Evolutionary conservation across 495 filamentous ascomycete genomes (phyloP).

Genomic region (Podospora australis): DNA sequence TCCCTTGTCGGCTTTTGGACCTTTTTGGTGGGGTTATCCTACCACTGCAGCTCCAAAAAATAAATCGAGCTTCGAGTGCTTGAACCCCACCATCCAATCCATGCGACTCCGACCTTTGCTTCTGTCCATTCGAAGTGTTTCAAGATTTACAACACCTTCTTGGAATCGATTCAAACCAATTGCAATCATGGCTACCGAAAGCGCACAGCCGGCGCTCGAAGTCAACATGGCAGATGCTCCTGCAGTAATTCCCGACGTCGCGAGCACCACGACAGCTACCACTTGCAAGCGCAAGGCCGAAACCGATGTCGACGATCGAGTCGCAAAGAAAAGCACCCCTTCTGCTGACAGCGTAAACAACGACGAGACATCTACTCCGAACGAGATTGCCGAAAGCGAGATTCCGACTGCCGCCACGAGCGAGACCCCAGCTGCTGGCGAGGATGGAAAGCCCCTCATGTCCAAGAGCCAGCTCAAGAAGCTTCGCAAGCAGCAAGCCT

Average conservation of each 20-base stretch:
- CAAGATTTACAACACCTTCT: not conserved
- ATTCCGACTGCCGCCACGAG: constrained; percentile 5
- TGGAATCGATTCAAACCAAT: not conserved
- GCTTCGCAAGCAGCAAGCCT: constrained; percentile 54
- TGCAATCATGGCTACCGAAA: constrained; percentile 8
- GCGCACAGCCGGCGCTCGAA: not conserved
- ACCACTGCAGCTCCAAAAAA: not conserved
- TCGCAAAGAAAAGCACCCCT: constrained; percentile 8
- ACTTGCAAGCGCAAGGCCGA: constrained; percentile 27
- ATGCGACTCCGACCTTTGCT: not conserved
- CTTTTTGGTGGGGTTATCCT: constrained; percentile 6
- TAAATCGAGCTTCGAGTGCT: not conserved
- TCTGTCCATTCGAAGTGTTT: not conserved
- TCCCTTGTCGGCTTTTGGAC: too few relatives aligned
- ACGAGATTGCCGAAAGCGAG: not conserved
- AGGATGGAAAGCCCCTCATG: constrained; percentile 21
- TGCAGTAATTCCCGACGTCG: not conserved
- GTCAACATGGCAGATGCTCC: not conserved
- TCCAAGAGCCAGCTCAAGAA: constrained; percentile 85
- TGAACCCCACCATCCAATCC: not conserved
- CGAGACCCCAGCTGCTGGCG: not conserved
- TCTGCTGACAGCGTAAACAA: not conserved
- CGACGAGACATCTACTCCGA: constrained; percentile 1
- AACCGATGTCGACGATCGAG: constrained; percentile 4
- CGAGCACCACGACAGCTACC: not conserved